Base-by-base conservation (phyloP, 2,329 filamentous ascomycete genomes). In the Aspergillus hiratsukae region DNA sequence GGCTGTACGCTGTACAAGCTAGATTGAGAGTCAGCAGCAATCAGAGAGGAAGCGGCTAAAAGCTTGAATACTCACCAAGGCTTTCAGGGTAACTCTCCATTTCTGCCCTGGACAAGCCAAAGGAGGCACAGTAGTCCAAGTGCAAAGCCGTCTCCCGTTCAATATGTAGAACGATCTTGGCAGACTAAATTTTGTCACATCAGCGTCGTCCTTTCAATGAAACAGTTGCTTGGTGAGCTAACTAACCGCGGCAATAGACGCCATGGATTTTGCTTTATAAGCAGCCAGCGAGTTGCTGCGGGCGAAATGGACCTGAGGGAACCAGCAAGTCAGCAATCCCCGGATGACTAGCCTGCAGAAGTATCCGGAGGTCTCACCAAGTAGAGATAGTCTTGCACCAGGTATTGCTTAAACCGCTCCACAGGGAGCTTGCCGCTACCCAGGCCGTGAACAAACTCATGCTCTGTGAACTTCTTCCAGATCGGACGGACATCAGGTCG, bases 351-450 rank as follows among this genome's bases (percentile, higher is more conserved):
- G 31, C 37, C 8, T 27, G 9, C 45, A 49, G 3, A 51, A 31
- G 43, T 27, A 31, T 27, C 31, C 41, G 1, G 37, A 41, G 27
- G 19, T 17, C 80, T 45, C 66, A 94, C 89, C 46, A 97, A 77
- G 68, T 94, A 97, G 4, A 96, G 80, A 67, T 97, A 97, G 67
- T 97, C 93, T 66, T 97, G 93, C 9, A 94, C 82, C 55, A 97
- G 84, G 70, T 97, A 97, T 41, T 88, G 83, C 72, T 91, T 94
- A 79, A 96, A 97, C 0, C 86, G 87, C 46, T 88, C 83, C 1
- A 88, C 64, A 0, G 89, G 87, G 21, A 97, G 77, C 7, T 83
- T 87, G 0, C 91, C 91, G 57, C 87, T 80, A 0, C 88, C 91
- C 68, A 97, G 79, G 14, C 82, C 83, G 66, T 86, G 79, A 45